These are phyloP conservation scores for Fusarium nurragi DNA, from an alignment of 2,329 filamentous ascomycete genomes.

Conservation along the genomic window DNA sequence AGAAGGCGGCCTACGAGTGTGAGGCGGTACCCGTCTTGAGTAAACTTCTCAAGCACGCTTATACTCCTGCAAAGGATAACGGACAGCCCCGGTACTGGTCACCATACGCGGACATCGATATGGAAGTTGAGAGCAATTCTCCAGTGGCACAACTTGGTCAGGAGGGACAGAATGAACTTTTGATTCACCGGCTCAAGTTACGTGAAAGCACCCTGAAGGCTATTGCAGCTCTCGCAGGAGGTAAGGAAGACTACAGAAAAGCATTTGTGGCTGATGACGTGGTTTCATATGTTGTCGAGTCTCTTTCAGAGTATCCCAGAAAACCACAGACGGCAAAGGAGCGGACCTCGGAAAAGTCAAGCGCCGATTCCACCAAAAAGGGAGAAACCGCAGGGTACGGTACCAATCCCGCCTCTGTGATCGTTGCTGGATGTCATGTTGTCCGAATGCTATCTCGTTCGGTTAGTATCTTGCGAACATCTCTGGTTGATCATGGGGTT, in stretches of 20 bases:
- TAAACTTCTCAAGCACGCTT: conserved; percentile 61
- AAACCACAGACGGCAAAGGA: conserved; percentile 59
- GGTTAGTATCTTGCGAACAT: conserved; percentile 83
- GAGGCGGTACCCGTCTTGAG: conserved; percentile 58
- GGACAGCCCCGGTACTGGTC: conserved; percentile 52
- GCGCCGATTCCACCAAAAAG: conserved; percentile 45
- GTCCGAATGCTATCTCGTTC: conserved; percentile 85
- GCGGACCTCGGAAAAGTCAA: conserved; percentile 51
- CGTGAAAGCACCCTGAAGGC: conserved; percentile 81
- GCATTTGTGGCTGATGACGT: conserved; percentile 83
- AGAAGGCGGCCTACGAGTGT: conserved; percentile 81
- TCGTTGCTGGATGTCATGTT: conserved; percentile 86
- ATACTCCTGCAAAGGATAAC: conserved; percentile 54
- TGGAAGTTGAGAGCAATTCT: conserved; percentile 49
- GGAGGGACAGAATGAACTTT: conserved; percentile 67
- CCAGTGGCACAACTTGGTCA: conserved; percentile 63
- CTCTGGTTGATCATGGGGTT: conserved; percentile 85
- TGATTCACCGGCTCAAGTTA: conserved; percentile 76
- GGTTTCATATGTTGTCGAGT: conserved; percentile 83
- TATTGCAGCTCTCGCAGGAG: conserved; percentile 81
- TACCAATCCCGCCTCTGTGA: conserved; percentile 76
- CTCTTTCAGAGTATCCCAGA: conserved; percentile 68
- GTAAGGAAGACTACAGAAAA: conserved; percentile 86
- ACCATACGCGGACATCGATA: conserved; percentile 49
- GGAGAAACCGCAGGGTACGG: conserved; percentile 65